Base-by-base conservation (phyloP, 768 basidiomycete genomes). In the Mycena pura region DNA sequence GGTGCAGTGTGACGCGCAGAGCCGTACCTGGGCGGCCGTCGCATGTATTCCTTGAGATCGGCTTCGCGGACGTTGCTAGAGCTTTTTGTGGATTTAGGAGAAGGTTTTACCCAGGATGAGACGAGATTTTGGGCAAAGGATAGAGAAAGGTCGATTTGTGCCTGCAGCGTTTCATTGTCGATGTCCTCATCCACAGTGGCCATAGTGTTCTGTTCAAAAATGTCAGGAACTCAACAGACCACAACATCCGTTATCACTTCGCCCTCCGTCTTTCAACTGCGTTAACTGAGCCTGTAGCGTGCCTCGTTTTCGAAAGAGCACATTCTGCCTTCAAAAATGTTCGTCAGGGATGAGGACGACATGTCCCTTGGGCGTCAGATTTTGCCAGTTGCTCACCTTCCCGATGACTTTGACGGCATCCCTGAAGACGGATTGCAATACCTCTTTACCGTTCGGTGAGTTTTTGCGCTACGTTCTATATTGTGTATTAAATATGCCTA, bases 71-170 rank as follows among this genome's bases (percentile, higher is more conserved):
- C 75, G 19, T 71, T 73, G 43, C 68, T 74, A 21, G 77, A 74
- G 62, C 69, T 75, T 57, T 70, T 74, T 25, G 78, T 70, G 41
- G 79, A 70, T 54, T 76, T 77, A n/a, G 71, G 67, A 36, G 78
- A 75, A 29, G 88, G 83, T 65, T 86, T 85, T 66, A 93, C 79
- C 92, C 92, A 93, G 54, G 92, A 90, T 21, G 89, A 81, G 41
- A 91, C 85, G 67, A 93, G 80, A 70, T 85, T 80, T 64, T 92
- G 84, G 2, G 88, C 86, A 73, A 87, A 85, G 6, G 91, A 87
- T 85, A 93, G 86, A 21, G 91, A 86, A 68, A 91, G 76, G 73
- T 93, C 89, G 51, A 93, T 86, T 75, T 90, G 90, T n/a, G 91
- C 91, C 72, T 93, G 92, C 38, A 93, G 78, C 31, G 83, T 77